Base-by-base conservation (phyloP, 2,329 filamentous ascomycete species). In the Paecilomyces formosus region DNA sequence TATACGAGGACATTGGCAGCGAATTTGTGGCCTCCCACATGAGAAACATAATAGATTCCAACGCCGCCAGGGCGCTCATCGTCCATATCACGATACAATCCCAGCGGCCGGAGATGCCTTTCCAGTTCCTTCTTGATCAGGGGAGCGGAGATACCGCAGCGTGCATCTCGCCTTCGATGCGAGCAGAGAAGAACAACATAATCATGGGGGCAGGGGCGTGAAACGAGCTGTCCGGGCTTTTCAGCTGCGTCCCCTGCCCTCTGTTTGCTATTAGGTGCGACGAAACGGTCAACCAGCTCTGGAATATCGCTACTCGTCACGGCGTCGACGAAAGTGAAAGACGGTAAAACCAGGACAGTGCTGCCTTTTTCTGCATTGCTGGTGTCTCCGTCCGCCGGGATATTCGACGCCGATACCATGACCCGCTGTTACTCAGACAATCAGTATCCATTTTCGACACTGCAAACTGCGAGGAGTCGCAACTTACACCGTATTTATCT, bases 21-120 rank as follows among this genome's bases (percentile, higher is more conserved):
- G 77, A 93, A 97, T 78, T 96, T 96, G 79, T 97, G 92, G 0
- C 92, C 93, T 33, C 93, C 92, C 3, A 96, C 90, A 70, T 97
- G 92, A 60, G 86, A 92, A 64, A 96, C 92, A 70, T 93, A 96
- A 77, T 94, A 95, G 60, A 96, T 89, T 1, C 90, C 92, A 1
- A 92, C 91, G 8, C 92, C 92, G 7, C 92, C 91, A 0, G 90
- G 88, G 53, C 92, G 79, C 72, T 90, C 86, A 70, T 96, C 92
- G 70, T 92, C 86, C 9, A 90, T 75, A 70, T 96, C 92, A 33
- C 92, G 86, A 71, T 87, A 89, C 12, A 96, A 76, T 0, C 90
- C 90, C 3, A 92, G 78, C 0, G 89, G 88, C 0, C 90, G 85
- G 26, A 96, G 82, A 71, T 96, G 90, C 2, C 91, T 82, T 77